Conservation (phyloP, 192 early-diverging fungal genomes). For the Diversispora epigaea region DNA sequence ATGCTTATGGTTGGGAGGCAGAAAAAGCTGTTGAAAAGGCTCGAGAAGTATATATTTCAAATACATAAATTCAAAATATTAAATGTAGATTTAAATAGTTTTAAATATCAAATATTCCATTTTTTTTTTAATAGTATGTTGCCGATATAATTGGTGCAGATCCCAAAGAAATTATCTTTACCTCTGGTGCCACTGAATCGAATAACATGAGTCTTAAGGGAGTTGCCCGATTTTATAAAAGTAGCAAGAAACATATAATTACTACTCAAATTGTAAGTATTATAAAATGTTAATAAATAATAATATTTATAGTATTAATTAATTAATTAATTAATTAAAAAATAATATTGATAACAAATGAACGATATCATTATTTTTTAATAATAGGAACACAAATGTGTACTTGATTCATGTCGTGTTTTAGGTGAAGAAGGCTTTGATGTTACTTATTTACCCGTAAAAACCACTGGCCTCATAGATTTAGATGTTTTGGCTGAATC, state of each 20-base stretch:
- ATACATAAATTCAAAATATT: not conserved
- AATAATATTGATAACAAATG: too few relatives aligned
- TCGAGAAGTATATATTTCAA: slow-evolving; percentile 60
- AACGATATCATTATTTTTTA: slow-evolving; percentile 4
- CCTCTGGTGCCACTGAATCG: slow-evolving; percentile 93
- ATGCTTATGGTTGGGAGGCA: slow-evolving; percentile 96
- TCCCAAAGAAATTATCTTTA: slow-evolving; percentile 96
- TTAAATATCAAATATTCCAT: slow-evolving; percentile 20
- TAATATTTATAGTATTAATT: too few relatives aligned
- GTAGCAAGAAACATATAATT: slow-evolving; percentile 93
- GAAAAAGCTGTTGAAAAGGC: slow-evolving; percentile 87
- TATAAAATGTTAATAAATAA: not conserved
- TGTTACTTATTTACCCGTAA: slow-evolving; percentile 91
- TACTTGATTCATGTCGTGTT: slow-evolving; percentile 94
- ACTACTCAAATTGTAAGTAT: slow-evolving; percentile 80
- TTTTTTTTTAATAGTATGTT: slow-evolving; percentile 59
- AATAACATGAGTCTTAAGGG: slow-evolving; percentile 96
- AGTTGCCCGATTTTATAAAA: slow-evolving; percentile 91
- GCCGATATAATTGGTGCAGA: slow-evolving; percentile 87
- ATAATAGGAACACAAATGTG: slow-evolving; percentile 92
- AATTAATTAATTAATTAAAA: too few relatives aligned
- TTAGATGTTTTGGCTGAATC: slow-evolving; percentile 77
- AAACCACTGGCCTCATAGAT: slow-evolving; percentile 79
- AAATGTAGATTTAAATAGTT: not conserved
- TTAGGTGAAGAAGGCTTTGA: slow-evolving; percentile 94